Conservation (phyloP, 2,329 filamentous ascomycete genomes). For the Endoconidiophora laricicola region DNA sequence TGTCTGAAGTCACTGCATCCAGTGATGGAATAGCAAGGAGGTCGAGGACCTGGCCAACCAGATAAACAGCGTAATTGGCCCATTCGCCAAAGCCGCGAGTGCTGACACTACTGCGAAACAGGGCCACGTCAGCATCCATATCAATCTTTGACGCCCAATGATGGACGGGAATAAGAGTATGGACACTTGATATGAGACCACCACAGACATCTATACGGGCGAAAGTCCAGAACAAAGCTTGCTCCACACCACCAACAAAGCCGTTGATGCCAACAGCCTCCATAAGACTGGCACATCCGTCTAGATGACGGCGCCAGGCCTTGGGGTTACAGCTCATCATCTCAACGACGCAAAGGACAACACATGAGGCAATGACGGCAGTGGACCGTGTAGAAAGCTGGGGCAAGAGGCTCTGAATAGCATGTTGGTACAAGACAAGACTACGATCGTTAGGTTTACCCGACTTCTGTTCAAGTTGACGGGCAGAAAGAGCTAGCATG, state of each 20-base stretch:
- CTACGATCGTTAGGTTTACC: constrained; percentile 18
- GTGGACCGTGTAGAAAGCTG: constrained; percentile 30
- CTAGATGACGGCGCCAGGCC: constrained; percentile 33
- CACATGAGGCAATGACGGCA: constrained; percentile 34
- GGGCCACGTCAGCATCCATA: constrained; percentile 19
- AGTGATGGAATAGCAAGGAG: constrained; percentile 19
- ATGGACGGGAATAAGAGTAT: constrained; percentile 30
- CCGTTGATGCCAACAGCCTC: constrained; percentile 34
- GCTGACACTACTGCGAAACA: constrained; percentile 20
- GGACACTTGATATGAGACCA: constrained; percentile 33
- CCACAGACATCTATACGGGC: constrained; percentile 37
- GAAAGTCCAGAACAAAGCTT: constrained; percentile 38
- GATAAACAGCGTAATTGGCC: constrained; percentile 33
- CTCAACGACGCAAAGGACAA: constrained; percentile 36
- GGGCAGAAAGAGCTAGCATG: constrained; percentile 33
- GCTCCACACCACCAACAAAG: constrained; percentile 30
- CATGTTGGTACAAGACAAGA: constrained; percentile 32
- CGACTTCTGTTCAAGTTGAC: constrained; percentile 30
- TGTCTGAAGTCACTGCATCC: constrained; percentile 6
- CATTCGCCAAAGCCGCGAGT: constrained; percentile 26
- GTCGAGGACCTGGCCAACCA: constrained; percentile 28
- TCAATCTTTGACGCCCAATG: constrained; percentile 26
- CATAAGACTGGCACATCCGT: constrained; percentile 34
- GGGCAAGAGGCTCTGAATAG: constrained; percentile 32
- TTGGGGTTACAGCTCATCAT: constrained; percentile 33